Evolutionary conservation across 2,329 filamentous ascomycete species (phyloP), one percentile per base, ranked within the genome.

Genomic region (Tetracladium maxilliforme): DNA sequence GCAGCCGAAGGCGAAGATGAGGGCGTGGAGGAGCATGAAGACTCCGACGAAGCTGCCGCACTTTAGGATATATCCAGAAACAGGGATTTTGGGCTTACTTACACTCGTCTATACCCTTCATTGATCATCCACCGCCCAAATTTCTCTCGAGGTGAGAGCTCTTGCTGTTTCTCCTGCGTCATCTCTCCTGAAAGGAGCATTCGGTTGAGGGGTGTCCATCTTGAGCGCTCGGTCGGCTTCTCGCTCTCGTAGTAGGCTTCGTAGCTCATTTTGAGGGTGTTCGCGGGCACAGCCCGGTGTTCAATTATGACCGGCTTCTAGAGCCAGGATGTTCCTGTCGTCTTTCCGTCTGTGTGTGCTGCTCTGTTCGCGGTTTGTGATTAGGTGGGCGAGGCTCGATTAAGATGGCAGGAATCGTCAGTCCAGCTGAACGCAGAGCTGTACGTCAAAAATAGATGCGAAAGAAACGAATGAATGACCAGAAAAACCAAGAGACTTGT

Each of bases 111-210:
- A 47, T 83, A 84, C 32, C 81, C 81, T 47, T 87, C 81, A 46
- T 87, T 87, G 33, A 87, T 76, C 80, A 90, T 86, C 81, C 81
- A 90, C 36, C 73, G 62, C 48, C 86, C 76, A 43, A 87, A 77
- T 45, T 68, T 77, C 48, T 87, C 77, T 42, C 68, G 65, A 33
- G 67, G 50, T 14, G 69, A 70, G 38, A 87, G 55, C 29, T 73
- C 64, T 44, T 71, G 72, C 37, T 77, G 72, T 41, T 59, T 66
- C 45, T 83, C 75, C 41, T 73, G 72, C 27, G 72, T 81, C 68
- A 86, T 78, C 55, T 84, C 77, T 24, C 80, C 79, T 28, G 80
- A 83, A 47, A 86, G 65, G 45, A 90, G 56, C 75, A 87, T 82
- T 35, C 79, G 70, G 32, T 78, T 82, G 28, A 90, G 62, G 10